Percentiles rank a stretch among this genome's conserved stretches.
Conservation (phyloP, 495 filamentous ascomycete species). For the Penicillium argentinense region DNA sequence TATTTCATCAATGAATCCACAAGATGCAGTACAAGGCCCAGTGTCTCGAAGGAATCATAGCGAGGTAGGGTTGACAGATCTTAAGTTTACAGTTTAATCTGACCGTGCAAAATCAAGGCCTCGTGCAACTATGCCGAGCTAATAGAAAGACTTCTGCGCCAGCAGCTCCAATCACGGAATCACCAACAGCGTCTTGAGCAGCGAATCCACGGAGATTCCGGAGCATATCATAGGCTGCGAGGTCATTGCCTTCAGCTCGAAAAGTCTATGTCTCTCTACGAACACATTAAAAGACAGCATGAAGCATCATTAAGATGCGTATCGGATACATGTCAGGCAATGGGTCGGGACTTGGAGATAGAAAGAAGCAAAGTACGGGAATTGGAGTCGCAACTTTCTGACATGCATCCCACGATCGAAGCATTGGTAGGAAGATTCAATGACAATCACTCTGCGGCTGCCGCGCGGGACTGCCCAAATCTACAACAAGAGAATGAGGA, state of each 20-base stretch:
- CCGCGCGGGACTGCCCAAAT: not conserved
- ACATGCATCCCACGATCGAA: conserved; percentile 3
- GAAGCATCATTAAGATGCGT: not conserved
- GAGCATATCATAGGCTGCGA: conserved; percentile 1
- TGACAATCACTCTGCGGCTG: too few relatives aligned
- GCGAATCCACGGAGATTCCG: conserved; percentile 3
- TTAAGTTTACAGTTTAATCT: too few relatives aligned
- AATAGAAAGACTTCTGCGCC: not conserved
- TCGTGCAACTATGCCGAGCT: not conserved
- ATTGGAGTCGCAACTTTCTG: conserved; percentile 3
- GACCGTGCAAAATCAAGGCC: too few relatives aligned
- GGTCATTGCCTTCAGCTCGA: not conserved
- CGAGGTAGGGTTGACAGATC: too few relatives aligned
- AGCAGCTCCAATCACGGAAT: conserved; percentile 4
- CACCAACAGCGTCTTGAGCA: conserved; percentile 3
- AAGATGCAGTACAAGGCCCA: too few relatives aligned
- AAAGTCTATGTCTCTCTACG: not conserved
- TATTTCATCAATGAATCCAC: too few relatives aligned
- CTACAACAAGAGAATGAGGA: not conserved
- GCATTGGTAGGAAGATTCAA: not conserved
- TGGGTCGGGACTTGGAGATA: conserved; percentile 1
- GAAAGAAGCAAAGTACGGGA: conserved; percentile 8
- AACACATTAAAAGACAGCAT: conserved; percentile 5
- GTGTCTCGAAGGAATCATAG: too few relatives aligned
- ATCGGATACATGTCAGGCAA: not conserved